A percentile compares a stretch with the other conserved stretches of the same genome.
phyloP scores from a whole-genome alignment of 177 flowering plant genomes.

The Vitis hybrid region DNA sequence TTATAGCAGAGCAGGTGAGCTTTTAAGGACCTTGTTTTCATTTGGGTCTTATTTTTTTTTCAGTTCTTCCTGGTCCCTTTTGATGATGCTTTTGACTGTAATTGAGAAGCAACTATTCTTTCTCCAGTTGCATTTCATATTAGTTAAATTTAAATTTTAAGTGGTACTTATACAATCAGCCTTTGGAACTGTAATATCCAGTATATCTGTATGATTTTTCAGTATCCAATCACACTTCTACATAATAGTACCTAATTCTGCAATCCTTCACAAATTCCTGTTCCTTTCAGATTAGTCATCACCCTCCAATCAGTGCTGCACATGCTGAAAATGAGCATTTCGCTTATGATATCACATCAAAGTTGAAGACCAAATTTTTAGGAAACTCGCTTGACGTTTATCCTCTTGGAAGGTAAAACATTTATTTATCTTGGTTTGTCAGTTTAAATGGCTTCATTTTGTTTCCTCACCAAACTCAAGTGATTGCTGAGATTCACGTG shows the following conservation, averaged over 20 bases:
- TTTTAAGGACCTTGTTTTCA: background rate
- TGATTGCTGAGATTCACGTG: too few species aligned
- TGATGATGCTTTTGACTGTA: background rate
- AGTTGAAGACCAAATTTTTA: slow-evolving; percentile 83
- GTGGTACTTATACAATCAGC: too few species aligned
- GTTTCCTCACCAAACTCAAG: too few species aligned
- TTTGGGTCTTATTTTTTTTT: background rate
- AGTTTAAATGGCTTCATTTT: too few species aligned
- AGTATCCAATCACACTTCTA: too few species aligned
- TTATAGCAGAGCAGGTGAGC: slow-evolving; percentile 85
- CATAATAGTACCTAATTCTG: too few species aligned
- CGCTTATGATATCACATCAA: slow-evolving; percentile 88
- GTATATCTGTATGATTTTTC: too few species aligned
- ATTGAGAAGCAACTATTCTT: background rate
- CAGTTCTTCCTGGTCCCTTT: background rate
- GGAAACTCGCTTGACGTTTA: slow-evolving; percentile 95
- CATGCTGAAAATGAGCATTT: slow-evolving; percentile 99
- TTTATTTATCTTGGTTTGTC: background rate
- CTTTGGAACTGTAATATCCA: too few species aligned
- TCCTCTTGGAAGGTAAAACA: slow-evolving; percentile 87
- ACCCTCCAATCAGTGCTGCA: slow-evolving; percentile 97
- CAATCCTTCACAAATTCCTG: too few species aligned
- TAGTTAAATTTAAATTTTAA: too few species aligned
- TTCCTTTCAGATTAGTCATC: slow-evolving; percentile 83
- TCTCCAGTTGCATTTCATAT: slow-evolving; percentile 2